phyloP scores from a whole-genome alignment of 495 filamentous ascomycete genomes.

The Talaromyces nanjingensis region DNA sequence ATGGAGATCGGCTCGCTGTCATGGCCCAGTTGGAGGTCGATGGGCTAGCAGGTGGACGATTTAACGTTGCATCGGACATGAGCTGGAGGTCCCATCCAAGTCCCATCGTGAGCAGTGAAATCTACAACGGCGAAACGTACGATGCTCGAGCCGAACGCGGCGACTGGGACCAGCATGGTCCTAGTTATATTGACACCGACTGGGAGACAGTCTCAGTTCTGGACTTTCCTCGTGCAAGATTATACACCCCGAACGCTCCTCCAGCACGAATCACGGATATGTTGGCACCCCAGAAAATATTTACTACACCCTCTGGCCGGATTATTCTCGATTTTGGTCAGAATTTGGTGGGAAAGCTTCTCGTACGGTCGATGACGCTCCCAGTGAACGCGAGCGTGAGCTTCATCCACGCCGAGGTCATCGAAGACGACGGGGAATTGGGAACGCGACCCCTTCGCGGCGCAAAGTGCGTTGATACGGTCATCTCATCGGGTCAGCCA shows the following conservation, averaged over 20 bases:
- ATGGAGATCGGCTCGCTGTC: slow-evolving; percentile 37
- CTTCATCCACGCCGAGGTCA: slow-evolving; percentile 45
- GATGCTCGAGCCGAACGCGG: slow-evolving; percentile 27
- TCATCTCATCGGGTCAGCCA: slow-evolving; percentile 23
- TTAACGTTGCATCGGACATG: slow-evolving; percentile 29
- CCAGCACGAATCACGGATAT: slow-evolving; percentile 34
- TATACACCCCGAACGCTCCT: slow-evolving; percentile 30
- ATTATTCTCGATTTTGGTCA: slow-evolving; percentile 50
- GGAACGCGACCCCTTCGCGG: slow-evolving; percentile 39
- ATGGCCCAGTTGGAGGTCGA: slow-evolving; percentile 38
- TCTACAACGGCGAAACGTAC: slow-evolving; percentile 50
- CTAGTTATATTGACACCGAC: slow-evolving; percentile 9
- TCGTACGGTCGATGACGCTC: no score
- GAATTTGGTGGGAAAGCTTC: slow-evolving; percentile 45
- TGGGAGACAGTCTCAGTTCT: slow-evolving; percentile 16
- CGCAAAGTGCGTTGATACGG: slow-evolving; percentile 36
- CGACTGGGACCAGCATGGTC: slow-evolving; percentile 14
- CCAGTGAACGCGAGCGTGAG: slow-evolving; percentile 8
- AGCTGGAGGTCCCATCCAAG: slow-evolving; percentile 35
- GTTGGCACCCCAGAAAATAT: slow-evolving; percentile 30
- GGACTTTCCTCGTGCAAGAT: slow-evolving; percentile 21
- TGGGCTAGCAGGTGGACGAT: slow-evolving; percentile 13
- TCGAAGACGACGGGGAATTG: slow-evolving; percentile 38
- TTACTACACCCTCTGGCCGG: slow-evolving; percentile 37
- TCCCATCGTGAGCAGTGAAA: slow-evolving; percentile 36